Conservation (phyloP, 768 basidiomycete species). For the Termitomyces sp. region DNA sequence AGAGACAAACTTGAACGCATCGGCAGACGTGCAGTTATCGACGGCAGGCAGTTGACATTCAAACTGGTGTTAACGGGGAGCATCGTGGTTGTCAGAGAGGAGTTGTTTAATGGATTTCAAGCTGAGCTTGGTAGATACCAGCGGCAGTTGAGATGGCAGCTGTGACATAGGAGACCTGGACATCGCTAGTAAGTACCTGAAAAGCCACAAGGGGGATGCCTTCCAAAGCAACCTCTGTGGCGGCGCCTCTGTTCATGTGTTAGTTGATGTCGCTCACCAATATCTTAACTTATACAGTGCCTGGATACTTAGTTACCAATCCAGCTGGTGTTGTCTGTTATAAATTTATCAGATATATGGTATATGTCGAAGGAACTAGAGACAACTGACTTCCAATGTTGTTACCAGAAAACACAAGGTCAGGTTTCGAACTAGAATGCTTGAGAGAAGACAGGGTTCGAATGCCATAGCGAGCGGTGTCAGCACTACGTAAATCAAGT, state of each 20-base stretch:
- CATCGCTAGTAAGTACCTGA: conserved; percentile 33
- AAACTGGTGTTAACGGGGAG: conserved; percentile 37
- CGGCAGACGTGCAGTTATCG: conserved; percentile 31
- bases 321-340: conserved; percentile 29
- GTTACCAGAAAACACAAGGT: conserved; percentile 34
- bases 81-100: conserved; percentile 17
- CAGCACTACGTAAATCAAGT: conserved; percentile 23
- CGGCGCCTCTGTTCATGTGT: conserved; percentile 37
- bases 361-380: background rate
- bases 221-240: conserved; percentile 42
- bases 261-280: too few species aligned
- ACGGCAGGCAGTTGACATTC: conserved; percentile 49
- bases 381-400: conserved; percentile 27
- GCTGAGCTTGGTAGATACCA: conserved; percentile 39
- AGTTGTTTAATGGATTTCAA: conserved; percentile 34
- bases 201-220: conserved; percentile 49
- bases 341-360: background rate
- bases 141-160: conserved; percentile 34
- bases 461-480: too few species aligned
- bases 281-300: conserved; percentile 46
- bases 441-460: too few species aligned
- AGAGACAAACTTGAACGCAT: conserved; percentile 40
- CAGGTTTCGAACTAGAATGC: conserved; percentile 29
- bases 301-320: conserved; percentile 31
- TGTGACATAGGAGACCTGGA: conserved; percentile 45